phyloP scores from a whole-genome alignment of 1,139 yeast species.

The Pichia sp. region DNA sequence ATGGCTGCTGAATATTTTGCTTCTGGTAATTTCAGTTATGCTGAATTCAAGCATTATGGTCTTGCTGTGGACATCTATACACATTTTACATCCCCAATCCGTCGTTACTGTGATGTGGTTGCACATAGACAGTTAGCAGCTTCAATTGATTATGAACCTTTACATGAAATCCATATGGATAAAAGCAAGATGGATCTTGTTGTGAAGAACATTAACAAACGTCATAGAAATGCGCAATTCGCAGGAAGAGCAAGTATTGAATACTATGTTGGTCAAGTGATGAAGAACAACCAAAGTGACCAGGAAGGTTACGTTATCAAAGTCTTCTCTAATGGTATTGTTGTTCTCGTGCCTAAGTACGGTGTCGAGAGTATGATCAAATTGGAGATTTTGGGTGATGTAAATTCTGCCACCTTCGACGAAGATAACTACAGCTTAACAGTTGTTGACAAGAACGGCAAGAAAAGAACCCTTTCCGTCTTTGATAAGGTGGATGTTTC shows the following conservation, averaged over 20 bases:
- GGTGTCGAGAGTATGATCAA: constrained; percentile 94
- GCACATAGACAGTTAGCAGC: constrained; percentile 98
- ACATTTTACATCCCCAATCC: constrained; percentile 96
- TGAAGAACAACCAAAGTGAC: constrained; percentile 62
- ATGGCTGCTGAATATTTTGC: constrained; percentile 98
- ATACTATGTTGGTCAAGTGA: constrained; percentile 95
- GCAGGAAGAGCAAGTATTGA: constrained; percentile 98
- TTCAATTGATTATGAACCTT: constrained; percentile 86
- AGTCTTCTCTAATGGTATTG: constrained; percentile 92
- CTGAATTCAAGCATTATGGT: constrained; percentile 97
- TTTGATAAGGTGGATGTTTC: constrained; percentile 83
- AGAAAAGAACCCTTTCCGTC: constrained; percentile 49
- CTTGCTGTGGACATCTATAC: constrained; percentile 96
- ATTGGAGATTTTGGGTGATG: constrained; percentile 66
- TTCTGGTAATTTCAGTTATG: constrained; percentile 83
- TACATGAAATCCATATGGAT: constrained; percentile 79
- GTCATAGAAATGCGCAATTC: constrained; percentile 97
- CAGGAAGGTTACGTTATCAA: constrained; percentile 92
- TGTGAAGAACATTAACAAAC: constrained; percentile 81
- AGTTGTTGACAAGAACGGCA: constrained; percentile 42
- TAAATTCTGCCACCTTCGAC: constrained; percentile 56
- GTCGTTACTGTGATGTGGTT: constrained; percentile 96
- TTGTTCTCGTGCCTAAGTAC: constrained; percentile 91
- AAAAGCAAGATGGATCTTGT: constrained; percentile 85
- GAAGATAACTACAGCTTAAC: constrained; percentile 71